Percentiles rank a stretch among this genome's conserved stretches.
phyloP scores from a whole-genome alignment of 164 flowering plant species.

The Macadamia tetraphylla region DNA sequence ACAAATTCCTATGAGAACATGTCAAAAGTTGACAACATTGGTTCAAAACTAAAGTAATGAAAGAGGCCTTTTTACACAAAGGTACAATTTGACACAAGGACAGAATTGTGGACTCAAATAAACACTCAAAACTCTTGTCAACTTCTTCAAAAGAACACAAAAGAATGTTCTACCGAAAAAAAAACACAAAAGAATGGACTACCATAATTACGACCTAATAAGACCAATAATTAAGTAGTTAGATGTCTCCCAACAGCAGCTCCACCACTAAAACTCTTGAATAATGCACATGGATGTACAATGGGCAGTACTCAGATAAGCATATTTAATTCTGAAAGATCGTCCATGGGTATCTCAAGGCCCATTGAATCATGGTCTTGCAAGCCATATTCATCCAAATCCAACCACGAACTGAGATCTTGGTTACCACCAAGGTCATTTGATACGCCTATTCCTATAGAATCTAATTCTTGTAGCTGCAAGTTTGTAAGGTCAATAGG shows the following conservation, averaged over 20 bases:
- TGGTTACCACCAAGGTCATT: constrained; percentile 36
- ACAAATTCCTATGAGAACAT: no score
- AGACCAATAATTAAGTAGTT: constrained; percentile 22
- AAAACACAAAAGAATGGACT: constrained; percentile 26
- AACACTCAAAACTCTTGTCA: constrained; percentile 14
- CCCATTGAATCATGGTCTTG: constrained; percentile 56
- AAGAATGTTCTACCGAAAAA: no score
- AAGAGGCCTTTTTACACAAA: background rate
- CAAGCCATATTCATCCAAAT: constrained; percentile 46
- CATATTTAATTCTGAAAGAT: constrained; percentile 54
- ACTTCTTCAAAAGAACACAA: constrained; percentile 20
- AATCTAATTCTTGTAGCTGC: constrained; percentile 35
- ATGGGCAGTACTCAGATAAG: constrained; percentile 27
- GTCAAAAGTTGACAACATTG: no score
- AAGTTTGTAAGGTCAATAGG: constrained; percentile 33
- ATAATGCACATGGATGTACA: constrained; percentile 31
- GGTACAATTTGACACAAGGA: constrained; percentile 15
- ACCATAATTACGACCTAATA: constrained; percentile 38
- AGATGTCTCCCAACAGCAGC: constrained; percentile 21
- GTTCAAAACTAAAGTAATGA: no score
- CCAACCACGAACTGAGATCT: constrained; percentile 50
- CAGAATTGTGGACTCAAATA: constrained; percentile 18
- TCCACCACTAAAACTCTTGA: constrained; percentile 19
- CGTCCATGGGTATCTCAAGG: constrained; percentile 74
- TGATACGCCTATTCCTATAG: constrained; percentile 39